Percentiles rank a stretch among this genome's conserved stretches.
These are phyloP conservation scores for Selaginella moellendorffii DNA, from an alignment of 75 land plant genomes.

Conservation along the genomic window DNA sequence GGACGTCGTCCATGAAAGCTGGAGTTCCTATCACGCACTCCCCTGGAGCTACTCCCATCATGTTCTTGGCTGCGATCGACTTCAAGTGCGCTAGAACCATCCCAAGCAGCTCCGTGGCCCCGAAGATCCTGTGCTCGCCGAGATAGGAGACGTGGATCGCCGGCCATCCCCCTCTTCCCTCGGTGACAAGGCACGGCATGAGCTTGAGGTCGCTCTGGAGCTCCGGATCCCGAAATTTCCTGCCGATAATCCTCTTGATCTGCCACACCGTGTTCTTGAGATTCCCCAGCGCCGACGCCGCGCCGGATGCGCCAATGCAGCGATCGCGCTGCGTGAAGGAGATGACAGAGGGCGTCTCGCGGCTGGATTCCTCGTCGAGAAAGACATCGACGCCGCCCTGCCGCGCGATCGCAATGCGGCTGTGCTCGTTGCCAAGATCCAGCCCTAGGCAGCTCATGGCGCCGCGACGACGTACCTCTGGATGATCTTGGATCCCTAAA, in stretches of 20 bases:
- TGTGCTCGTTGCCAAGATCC: conserved; percentile 68
- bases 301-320: conserved; percentile 50
- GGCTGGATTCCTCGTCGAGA: conserved; percentile 56
- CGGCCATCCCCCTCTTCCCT: conserved; percentile 56
- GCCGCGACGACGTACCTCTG: neutral
- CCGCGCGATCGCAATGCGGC: conserved; percentile 49
- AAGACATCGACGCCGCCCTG: conserved; percentile 71
- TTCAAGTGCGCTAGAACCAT: conserved; percentile 69
- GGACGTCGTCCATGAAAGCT: conserved; percentile 61
- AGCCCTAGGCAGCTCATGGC: conserved; percentile 65
- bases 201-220: conserved; percentile 42
- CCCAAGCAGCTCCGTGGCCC: conserved; percentile 65
- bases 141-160: conserved; percentile 53
- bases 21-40: conserved; percentile 89
- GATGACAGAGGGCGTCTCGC: conserved; percentile 35
- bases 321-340: conserved; percentile 61
- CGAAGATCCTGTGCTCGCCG: conserved; percentile 40
- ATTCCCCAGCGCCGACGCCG: conserved; percentile 42
- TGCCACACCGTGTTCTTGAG: conserved; percentile 51
- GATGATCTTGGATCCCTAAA: too few relatives aligned
- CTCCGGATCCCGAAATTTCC: conserved; percentile 30
- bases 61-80: conserved; percentile 59
- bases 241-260: conserved; percentile 55
- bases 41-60: conserved; percentile 47
- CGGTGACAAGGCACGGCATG: conserved; percentile 49